Evolutionary conservation across 805 yeast species (phyloP).

Genomic region (Maudiozyma serrabonitensis): DNA sequence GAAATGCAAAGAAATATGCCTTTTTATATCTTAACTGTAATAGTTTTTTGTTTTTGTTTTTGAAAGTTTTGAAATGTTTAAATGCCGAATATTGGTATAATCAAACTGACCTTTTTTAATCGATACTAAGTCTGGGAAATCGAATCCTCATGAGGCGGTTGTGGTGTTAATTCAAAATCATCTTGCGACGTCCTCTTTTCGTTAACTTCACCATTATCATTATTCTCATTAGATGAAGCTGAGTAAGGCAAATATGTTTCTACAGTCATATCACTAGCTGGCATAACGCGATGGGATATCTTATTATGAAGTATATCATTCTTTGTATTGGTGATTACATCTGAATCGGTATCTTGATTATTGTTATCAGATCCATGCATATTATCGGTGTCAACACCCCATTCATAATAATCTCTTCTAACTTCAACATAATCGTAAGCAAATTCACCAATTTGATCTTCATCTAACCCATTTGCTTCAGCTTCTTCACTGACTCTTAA

Average conservation of each 20-base stretch:
- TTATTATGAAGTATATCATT: neutral
- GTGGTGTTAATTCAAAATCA: neutral
- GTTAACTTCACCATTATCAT: neutral
- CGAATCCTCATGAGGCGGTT: neutral
- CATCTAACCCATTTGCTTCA: slow-evolving; percentile 87
- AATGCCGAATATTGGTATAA: neutral
- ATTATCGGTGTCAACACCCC: slow-evolving; percentile 31
- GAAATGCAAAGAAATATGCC: neutral
- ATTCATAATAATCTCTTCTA: slow-evolving; percentile 70
- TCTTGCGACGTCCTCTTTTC: neutral
- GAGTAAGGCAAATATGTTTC: neutral
- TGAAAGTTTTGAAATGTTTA: neutral
- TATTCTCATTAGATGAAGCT: neutral
- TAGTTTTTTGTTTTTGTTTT: too few species aligned
- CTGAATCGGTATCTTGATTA: slow-evolving; percentile 1
- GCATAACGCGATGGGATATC: neutral
- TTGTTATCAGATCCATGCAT: slow-evolving; percentile 7
- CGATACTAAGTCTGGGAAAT: too few species aligned
- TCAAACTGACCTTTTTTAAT: neutral
- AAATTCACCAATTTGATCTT: slow-evolving; percentile 95
- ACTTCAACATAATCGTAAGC: slow-evolving; percentile 98
- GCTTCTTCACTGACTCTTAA: slow-evolving; percentile 76
- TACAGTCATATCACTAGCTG: neutral
- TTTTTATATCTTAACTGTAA: too few species aligned
- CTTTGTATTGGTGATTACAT: neutral